Base-by-base conservation (phyloP, 768 basidiomycete genomes). In the Termitomyces sp. region DNA sequence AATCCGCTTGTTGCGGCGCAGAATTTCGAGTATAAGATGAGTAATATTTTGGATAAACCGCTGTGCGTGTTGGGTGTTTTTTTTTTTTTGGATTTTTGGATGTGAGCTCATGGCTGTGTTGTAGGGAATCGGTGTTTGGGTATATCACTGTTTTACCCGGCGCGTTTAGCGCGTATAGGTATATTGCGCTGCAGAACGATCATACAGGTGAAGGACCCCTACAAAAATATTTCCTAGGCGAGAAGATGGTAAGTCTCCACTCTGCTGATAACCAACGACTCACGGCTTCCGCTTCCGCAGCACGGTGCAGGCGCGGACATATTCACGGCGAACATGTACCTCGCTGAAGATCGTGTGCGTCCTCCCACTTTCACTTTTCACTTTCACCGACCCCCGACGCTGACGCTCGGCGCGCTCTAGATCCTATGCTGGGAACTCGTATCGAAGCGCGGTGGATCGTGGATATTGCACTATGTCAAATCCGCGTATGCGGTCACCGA, bases 391-490 rank as follows among this genome's bases (percentile, higher is more conserved):
- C 14, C 10, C 1, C 23, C 25, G 6, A 14, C 23, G 42, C 42
- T 42, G 11, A 23, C 42, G 12, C 19, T 35, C n/a, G 31, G 16
- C 32, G 37, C 53, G 12, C 16, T 0, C 17, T n/a, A 86, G 85
- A 97, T 98, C 61, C 77, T 98, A 2, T 98, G 95, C 70, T 98
- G 95, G 94, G 95, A 98, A 69, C 82, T 98, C 23, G 95, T 98
- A 32, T 90, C 92, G n/a, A 98, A 98, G 67, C 84, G 94, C 11
- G 87, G 88, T 16, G 87, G 85, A 3, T 78, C 90, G 25, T 98
- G 96, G 96, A 85, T 90, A 44, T 72, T 99, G 68, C 95, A 98
- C 75, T 99, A 95, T 66, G 95, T 97, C 73, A 95, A 97, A 67
- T 92, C 89, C 0, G 94, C 95, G 2, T 93, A 92, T 63, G 95